Evolutionary conservation across 1,284 basidiomycete genomes (phyloP), one percentile per base, ranked within the genome.

Genomic region (Jaminaea rosea): DNA sequence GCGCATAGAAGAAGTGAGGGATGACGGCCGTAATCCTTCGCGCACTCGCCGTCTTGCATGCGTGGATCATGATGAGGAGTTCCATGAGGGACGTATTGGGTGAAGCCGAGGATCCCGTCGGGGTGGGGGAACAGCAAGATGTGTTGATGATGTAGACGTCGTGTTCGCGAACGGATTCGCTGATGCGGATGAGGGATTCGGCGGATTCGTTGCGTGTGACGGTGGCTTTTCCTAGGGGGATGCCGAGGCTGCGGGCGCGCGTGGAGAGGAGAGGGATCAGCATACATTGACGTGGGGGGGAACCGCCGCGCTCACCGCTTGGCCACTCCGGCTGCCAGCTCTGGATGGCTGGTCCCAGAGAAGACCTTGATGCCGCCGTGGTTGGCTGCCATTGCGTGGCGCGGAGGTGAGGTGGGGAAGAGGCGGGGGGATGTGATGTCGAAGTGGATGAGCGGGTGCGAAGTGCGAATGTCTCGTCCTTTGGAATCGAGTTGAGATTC

Each of bases 141-240:
- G 91, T 93, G 78, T 93, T 96, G 81, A 98, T 85, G 76, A 98
- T 97, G 80, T 98, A 98, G 52, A 98, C 94, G 76, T 98, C 94
- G 77, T 90, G 88, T 77, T 98, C 93, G 54, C 93, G 87, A 28
- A 98, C 94, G 51, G 88, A 91, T 78, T 98, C 94, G 53, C 82
- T 81, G 73, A 98, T 91, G 58, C 87, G 87, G 54, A 98, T 87
- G 69, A 84, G 84, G 47, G 87, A 88, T 78, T 96, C 92, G 57
- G 92, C 92, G 59, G 92, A 87, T 15, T 87, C 87, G 71, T 88
- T 93, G 73, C 85, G 83, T 44, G 83, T 83, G 49, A 96, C 84
- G 64, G 87, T 86, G 15, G 88, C 63, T 31, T 64, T 61, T 50
- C 69, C 69, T 1, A 73, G 61, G 9, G 68, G 65, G 31, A 63